Evolutionary conservation across 768 basidiomycete species (phyloP), one percentile per base, ranked within the genome.

Genomic region (Tulasnella sp.): DNA sequence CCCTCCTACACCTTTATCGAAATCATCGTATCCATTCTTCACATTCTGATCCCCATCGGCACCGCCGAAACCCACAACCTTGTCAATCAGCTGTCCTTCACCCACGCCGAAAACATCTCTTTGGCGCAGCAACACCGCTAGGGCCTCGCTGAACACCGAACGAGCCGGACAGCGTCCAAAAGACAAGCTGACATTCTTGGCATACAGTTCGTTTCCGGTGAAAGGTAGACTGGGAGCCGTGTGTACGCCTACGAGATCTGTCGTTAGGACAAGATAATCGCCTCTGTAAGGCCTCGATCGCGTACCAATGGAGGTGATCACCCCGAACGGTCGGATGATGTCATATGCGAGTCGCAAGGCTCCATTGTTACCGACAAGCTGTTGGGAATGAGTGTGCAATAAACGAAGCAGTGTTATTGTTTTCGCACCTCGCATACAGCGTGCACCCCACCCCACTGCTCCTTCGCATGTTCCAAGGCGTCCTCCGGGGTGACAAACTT

Each of bases 161-260:
- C 83, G 78, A 4, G 85, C 84, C 14, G 85, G 86, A 62, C 86
- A 88, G 7, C 86, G 78, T 7, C 87, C 87, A 65, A 88, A 89
- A 63, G 86, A 82, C 23, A 86, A 71, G 0, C 82, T 84, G 6
- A 86, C 75, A 66, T 88, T 89, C 69, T 86, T 85, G 72, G 81
- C 72, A 68, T 88, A 89, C 56, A 82, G 65, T 40, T 81, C 72
- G 5, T 65, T 64, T 19, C 77, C 75, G 7, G 70, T 68, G 2
- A 78, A 74, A n/a, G 62, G 60, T 25, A 59, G 46, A n/a, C 31
- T 32, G 21, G 43, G 55, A 7, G 58, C 56, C 25, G 34, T 56
- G 57, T 64, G 63, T n/a, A 63, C 63, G 27, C 63, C 61, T 59
- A 37, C 4, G 2, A 29, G 12, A 11, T 1, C 12, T 7, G 43